phyloP scores from a whole-genome alignment of 352 stramenopile genomes.

The Phytophthora rubi region DNA sequence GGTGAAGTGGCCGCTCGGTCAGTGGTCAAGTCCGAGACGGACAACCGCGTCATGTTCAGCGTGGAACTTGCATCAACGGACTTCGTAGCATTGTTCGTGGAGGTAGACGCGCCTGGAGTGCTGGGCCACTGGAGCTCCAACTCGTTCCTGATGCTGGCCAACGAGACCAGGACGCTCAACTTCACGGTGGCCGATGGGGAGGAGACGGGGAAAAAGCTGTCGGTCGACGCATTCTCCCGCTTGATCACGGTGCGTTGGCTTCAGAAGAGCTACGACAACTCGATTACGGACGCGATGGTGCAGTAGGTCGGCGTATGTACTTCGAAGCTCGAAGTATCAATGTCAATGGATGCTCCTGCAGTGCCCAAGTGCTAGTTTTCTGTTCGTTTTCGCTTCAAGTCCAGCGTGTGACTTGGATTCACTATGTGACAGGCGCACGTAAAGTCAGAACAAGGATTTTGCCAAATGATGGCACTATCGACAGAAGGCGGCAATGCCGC shows the following conservation, averaged over 20 bases:
- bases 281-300: slow-evolving; percentile 12
- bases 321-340: neutral
- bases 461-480: neutral
- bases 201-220: slow-evolving; percentile 15
- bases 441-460: neutral
- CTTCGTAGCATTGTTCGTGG: slow-evolving; percentile 82
- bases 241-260: slow-evolving; percentile 68
- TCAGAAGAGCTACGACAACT: slow-evolving; percentile 68
- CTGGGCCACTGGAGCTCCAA: slow-evolving; percentile 76
- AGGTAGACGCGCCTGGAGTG: slow-evolving; percentile 55
- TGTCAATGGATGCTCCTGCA: neutral
- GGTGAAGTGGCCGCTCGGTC: slow-evolving; percentile 37
- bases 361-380: slow-evolving; percentile 14
- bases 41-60: slow-evolving; percentile 32
- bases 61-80: slow-evolving; percentile 56
- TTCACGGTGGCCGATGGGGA: slow-evolving; percentile 46
- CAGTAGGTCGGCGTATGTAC: slow-evolving; percentile 3
- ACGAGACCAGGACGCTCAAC: slow-evolving; percentile 52
- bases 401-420: slow-evolving; percentile 24
- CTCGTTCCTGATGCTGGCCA: slow-evolving; percentile 75
- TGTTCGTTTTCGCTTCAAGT: slow-evolving; percentile 21
- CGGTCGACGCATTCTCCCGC: slow-evolving; percentile 42
- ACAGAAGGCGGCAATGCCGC: neutral
- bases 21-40: slow-evolving; percentile 17
- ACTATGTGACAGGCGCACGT: slow-evolving; percentile 9